phyloP scores from a whole-genome alignment of 805 yeast genomes.

The Pichia ethanolica region DNA sequence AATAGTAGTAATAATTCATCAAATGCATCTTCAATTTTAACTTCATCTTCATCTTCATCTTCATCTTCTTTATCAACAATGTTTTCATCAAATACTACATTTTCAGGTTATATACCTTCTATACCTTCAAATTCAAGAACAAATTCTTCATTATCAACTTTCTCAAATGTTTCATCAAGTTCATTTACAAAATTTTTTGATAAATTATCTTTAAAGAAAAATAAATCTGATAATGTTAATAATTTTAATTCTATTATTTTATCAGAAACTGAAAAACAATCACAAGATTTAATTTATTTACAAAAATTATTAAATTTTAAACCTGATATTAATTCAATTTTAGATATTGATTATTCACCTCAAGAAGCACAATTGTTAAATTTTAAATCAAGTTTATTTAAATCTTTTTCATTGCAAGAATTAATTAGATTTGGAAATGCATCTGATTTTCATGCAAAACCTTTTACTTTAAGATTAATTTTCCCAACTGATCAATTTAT shows the following conservation, averaged over 20 bases:
- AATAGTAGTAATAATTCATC: not conserved
- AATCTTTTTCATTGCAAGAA: slow-evolving; percentile 26
- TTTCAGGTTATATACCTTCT: not conserved
- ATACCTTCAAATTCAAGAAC: not conserved
- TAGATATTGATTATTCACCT: slow-evolving; percentile 5
- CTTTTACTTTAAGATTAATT: slow-evolving; percentile 26
- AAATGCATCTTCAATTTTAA: not conserved
- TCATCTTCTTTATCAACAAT: slow-evolving; percentile 1
- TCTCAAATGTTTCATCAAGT: not conserved
- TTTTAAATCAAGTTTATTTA: slow-evolving; percentile 3
- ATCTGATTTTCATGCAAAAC: slow-evolving; percentile 21
- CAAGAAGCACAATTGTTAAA: slow-evolving; percentile 5
- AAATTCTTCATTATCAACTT: not conserved
- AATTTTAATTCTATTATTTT: not conserved
- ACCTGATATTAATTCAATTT: slow-evolving; percentile 10
- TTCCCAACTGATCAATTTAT: slow-evolving; percentile 24
- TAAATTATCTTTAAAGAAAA: not conserved
- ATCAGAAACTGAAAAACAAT: slow-evolving; percentile 1
- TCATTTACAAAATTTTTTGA: slow-evolving; percentile 6
- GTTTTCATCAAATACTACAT: not conserved
- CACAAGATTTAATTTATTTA: slow-evolving; percentile 2
- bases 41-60: not conserved
- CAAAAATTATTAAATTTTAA: slow-evolving; percentile 6
- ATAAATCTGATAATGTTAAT: not conserved
- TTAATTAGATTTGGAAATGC: slow-evolving; percentile 27